These are phyloP conservation scores for Rubus parviflorus DNA, from an alignment of 306 rosid genomes.

Conservation along the genomic window DNA sequence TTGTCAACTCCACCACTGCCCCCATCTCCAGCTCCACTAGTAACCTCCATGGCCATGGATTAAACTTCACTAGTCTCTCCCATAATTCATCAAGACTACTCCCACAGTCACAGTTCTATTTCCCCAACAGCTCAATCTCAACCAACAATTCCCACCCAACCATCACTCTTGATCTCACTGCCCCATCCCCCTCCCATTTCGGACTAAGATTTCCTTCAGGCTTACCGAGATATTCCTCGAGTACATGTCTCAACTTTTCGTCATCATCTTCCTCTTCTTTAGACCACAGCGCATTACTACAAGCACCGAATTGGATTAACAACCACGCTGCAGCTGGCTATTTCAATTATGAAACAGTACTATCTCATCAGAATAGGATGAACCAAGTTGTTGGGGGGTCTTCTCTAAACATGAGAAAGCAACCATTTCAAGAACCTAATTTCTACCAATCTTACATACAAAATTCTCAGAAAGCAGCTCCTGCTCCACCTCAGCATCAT, in stretches of 20 bases:
- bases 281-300: constrained; percentile 24
- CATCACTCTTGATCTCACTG: constrained; percentile 54
- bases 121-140: constrained; percentile 46
- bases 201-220: constrained; percentile 26
- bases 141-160: constrained; percentile 59
- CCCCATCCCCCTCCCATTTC: constrained; percentile 20
- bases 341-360: constrained; percentile 23
- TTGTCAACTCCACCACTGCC: constrained; percentile 21
- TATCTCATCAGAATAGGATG: constrained; percentile 13
- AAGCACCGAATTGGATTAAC: constrained; percentile 12
- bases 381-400: constrained; percentile 21
- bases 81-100: constrained; percentile 22
- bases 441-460: constrained; percentile 29
- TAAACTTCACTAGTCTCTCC: constrained; percentile 25
- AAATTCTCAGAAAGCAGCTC: constrained; percentile 1
- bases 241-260: constrained; percentile 35
- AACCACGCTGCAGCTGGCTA: constrained; percentile 11
- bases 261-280: constrained; percentile 35
- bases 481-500: constrained; percentile 20
- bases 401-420: constrained; percentile 25
- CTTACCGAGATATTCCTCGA: constrained; percentile 24
- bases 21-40: constrained; percentile 25
- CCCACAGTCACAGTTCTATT: constrained; percentile 29
- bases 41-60: constrained; percentile 25
- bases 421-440: constrained; percentile 35